Base-by-base conservation (phyloP, 331 rosid species). In the Cydonia oblonga region DNA sequence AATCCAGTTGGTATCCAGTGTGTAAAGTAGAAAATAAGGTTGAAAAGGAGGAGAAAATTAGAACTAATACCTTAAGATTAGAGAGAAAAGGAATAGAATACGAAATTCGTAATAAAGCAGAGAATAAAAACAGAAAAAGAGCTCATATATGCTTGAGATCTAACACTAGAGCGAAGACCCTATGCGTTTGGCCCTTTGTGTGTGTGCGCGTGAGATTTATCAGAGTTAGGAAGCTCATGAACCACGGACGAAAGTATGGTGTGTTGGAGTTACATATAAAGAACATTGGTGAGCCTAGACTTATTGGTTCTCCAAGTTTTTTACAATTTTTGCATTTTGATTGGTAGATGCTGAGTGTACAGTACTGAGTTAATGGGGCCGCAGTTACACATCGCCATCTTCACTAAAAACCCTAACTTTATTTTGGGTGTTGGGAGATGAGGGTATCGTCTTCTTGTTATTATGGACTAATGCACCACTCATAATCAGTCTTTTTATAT, bases 261-360 rank as follows among this genome's bases (percentile, higher is more conserved):
- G 75, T 79, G 76, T 11, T 13, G 80, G 68, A 8, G 32, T 23
- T 16, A n/a, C n/a, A 66, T 82, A 77, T 68, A 18, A 63, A 46
- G 67, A 32, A 75, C 58, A 46, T 63, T 57, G 16, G 58, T 57
- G 13, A 69, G 54, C 30, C 72, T 30, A 9, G 29, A 12, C 14
- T 20, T 70, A 71, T 77, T 73, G 79, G 72, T 57, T 14, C 69
- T 64, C 28, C 56, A 26, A 57, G 35, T 64, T 79, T 79, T 56
- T 79, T 79, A 51, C 29, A 68, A 22, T 79, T 61, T 77, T 72
- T 64, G 7, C 57, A 63, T 73, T 80, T 72, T 28, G 70, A 85
- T 80, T 83, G 82, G 87, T 78, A 59, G 78, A 80, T 73, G 80
- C 69, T 74, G 78, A 83, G 87, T 84, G 89, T 80, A 79, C 68